Percentiles rank a stretch among this genome's conserved stretches.
Evolutionary conservation across 345 rosid species (phyloP).

Genomic region (Pistacia vera): DNA sequence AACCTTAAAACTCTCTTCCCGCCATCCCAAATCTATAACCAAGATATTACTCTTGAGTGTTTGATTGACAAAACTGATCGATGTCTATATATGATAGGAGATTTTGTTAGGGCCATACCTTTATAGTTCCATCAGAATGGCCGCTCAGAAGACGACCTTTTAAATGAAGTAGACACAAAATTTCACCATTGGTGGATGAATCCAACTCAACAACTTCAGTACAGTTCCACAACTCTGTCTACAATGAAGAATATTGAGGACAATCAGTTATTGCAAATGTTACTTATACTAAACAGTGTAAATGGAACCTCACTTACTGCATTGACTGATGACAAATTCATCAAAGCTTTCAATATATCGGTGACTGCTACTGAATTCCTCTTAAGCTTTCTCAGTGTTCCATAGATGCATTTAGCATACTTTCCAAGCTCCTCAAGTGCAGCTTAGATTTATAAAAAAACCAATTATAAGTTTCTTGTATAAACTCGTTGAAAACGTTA

Average conservation of each 20-base stretch:
- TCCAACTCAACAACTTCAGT: constrained; percentile 44
- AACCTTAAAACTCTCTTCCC: constrained; percentile 48
- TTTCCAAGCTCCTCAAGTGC: constrained; percentile 54
- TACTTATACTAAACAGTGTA: background rate
- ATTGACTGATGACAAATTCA: constrained; percentile 56
- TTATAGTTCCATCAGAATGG: constrained; percentile 74
- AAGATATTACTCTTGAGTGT: background rate
- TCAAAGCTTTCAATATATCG: constrained; percentile 61
- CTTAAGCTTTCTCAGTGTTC: constrained; percentile 56
- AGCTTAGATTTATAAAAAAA: constrained; percentile 27
- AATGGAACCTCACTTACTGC: constrained; percentile 46
- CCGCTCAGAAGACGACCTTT: constrained; percentile 57
- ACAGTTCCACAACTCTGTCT: constrained; percentile 69
- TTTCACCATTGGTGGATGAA: constrained; percentile 50
- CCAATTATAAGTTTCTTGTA: background rate
- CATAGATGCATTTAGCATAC: constrained; percentile 61
- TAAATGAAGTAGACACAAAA: constrained; percentile 47
- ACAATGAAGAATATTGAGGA: background rate
- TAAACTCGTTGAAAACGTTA: background rate
- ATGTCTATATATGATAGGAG: background rate
- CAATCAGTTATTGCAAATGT: background rate
- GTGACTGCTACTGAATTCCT: constrained; percentile 41
- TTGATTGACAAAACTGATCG: background rate
- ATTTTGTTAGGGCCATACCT: constrained; percentile 36
- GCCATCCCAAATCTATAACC: constrained; percentile 54